phyloP scores from a whole-genome alignment of 352 stramenopile species.

The Globisporangium cystogenes region DNA sequence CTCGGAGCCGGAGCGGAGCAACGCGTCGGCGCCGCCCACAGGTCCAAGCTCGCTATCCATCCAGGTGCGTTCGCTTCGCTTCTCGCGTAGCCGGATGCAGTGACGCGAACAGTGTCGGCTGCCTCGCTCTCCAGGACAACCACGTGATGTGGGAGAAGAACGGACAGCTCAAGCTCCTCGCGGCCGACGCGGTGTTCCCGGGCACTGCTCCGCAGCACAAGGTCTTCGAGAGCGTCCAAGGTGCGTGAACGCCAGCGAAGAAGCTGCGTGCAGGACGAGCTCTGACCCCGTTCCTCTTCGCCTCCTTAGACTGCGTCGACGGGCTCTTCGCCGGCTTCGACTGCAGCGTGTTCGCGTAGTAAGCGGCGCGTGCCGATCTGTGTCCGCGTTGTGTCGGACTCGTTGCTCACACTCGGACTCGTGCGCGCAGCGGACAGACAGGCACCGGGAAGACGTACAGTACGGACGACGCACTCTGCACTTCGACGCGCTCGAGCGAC shows the following conservation, averaged over 20 bases:
- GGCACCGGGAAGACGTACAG: slow-evolving; percentile 68
- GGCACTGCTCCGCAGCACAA: slow-evolving; percentile 27
- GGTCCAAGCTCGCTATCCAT: slow-evolving; percentile 23
- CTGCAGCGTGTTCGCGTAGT: slow-evolving; percentile 74
- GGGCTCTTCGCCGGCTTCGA: slow-evolving; percentile 57
- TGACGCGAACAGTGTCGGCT: neutral
- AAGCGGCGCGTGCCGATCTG: slow-evolving; percentile 8
- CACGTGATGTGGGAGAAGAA: slow-evolving; percentile 65
- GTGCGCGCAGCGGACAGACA: slow-evolving; percentile 48
- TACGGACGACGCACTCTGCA: slow-evolving; percentile 14
- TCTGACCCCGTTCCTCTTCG: no score
- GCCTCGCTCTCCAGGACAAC: slow-evolving; percentile 22
- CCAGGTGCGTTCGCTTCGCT: slow-evolving; percentile 14
- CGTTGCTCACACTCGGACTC: slow-evolving; percentile 7
- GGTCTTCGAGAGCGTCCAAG: slow-evolving; percentile 51
- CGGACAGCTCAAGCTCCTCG: slow-evolving; percentile 47
- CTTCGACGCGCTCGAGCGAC: neutral
- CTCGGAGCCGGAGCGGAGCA: no score
- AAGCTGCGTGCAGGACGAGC: no score
- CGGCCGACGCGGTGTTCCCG: slow-evolving; percentile 45
- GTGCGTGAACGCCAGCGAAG: no score
- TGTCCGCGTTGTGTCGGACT: no score
- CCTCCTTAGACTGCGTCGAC: slow-evolving; percentile 43
- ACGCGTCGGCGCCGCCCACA: no score
- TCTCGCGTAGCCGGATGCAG: no score